Evolutionary conservation across 2,329 filamentous ascomycete genomes (phyloP).

Genomic region (Pyrenophora tritici-repentis): DNA sequence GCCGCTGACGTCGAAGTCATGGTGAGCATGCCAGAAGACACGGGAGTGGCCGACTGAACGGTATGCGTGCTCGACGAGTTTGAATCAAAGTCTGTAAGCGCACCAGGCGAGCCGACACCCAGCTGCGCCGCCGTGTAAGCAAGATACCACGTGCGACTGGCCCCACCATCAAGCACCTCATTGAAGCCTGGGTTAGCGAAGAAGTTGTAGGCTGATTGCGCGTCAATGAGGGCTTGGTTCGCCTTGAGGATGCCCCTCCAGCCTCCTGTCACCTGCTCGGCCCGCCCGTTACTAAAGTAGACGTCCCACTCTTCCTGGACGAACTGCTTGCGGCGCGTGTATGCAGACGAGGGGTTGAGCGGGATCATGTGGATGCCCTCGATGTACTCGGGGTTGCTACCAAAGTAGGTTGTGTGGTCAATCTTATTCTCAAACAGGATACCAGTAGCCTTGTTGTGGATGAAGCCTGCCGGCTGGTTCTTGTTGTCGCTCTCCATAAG

Average conservation of each 20-base stretch:
- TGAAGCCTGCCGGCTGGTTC: constrained; percentile 75
- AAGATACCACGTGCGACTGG: constrained; percentile 53
- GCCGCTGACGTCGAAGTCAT: too few species aligned
- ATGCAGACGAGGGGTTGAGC: constrained; percentile 70
- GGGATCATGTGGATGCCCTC: constrained; percentile 84
- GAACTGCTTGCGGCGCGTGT: constrained; percentile 72
- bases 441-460: constrained; percentile 76
- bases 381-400: constrained; percentile 68
- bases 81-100: too few species aligned
- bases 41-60: too few species aligned
- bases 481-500: constrained; percentile 74
- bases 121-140: constrained; percentile 43
- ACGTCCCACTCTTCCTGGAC: constrained; percentile 70
- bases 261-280: constrained; percentile 69
- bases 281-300: constrained; percentile 74
- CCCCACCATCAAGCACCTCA: constrained; percentile 78
- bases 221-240: constrained; percentile 80
- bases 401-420: constrained; percentile 91
- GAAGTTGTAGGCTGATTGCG: constrained; percentile 71
- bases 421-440: constrained; percentile 94
- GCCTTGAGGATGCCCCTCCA: constrained; percentile 88
- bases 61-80: too few species aligned
- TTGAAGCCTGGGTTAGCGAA: constrained; percentile 73
- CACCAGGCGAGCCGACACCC: constrained; percentile 1
- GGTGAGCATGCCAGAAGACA: too few species aligned